Evolutionary conservation across 108 stramenopile species (phyloP).

Genomic region (Seminavis robusta): DNA sequence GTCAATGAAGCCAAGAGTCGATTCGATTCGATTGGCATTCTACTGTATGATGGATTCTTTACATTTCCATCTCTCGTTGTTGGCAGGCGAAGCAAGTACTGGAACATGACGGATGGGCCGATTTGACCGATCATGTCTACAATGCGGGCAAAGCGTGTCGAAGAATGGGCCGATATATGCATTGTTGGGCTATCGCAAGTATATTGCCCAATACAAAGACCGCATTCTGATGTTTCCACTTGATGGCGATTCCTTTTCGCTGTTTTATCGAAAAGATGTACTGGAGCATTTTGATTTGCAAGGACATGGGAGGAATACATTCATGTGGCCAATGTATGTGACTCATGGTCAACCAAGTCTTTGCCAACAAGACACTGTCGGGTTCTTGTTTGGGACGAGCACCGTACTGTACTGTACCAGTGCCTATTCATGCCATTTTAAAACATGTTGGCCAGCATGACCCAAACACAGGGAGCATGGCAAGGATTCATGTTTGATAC

Average conservation of each 20-base stretch:
- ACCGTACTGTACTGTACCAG: not conserved
- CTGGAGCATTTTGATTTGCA: slow-evolving; percentile 19
- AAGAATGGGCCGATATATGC: slow-evolving; percentile 30
- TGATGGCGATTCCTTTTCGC: slow-evolving; percentile 25
- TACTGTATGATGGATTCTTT: slow-evolving; percentile 31
- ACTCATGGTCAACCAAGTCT: slow-evolving; percentile 21
- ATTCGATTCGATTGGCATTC: slow-evolving; percentile 20
- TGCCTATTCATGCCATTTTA: slow-evolving; percentile 22
- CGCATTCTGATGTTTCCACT: slow-evolving; percentile 21
- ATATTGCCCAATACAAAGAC: slow-evolving; percentile 20
- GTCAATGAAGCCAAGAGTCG: slow-evolving; percentile 12
- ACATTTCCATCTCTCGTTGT: slow-evolving; percentile 15
- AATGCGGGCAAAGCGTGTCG: not conserved
- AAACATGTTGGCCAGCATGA: slow-evolving; percentile 28
- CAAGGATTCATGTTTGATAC: slow-evolving; percentile 36
- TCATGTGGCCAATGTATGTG: slow-evolving; percentile 22
- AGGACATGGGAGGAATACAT: slow-evolving; percentile 42
- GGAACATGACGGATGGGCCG: slow-evolving; percentile 15
- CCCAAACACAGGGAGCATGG: slow-evolving; percentile 22
- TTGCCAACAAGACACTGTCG: slow-evolving; percentile 6
- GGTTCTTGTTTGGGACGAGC: slow-evolving; percentile 25
- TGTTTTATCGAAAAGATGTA: slow-evolving; percentile 38
- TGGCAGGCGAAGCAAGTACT: slow-evolving; percentile 19
- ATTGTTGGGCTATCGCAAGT: slow-evolving; percentile 22
- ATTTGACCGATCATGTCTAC: slow-evolving; percentile 16